Base-by-base conservation (phyloP, 1,284 basidiomycete genomes). In the Naganishia cerealis region DNA sequence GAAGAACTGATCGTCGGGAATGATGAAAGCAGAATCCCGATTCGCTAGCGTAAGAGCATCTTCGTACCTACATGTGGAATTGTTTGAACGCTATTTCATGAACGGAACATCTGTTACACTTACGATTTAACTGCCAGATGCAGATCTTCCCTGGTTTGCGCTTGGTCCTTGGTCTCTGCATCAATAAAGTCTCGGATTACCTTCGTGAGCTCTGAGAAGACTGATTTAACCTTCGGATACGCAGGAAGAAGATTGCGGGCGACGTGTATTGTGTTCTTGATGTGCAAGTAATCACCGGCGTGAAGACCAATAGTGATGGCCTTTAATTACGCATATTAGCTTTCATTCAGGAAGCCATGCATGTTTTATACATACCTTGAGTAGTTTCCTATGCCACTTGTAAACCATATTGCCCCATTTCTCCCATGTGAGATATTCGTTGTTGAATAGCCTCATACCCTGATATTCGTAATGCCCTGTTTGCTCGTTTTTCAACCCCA, bases 231-330 rank as follows among this genome's bases (percentile, higher is more conserved):
- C 39, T 90, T 76, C 18, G 94, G 94, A 81, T 94, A 95, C 57
- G 90, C 88, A 1, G 90, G 88, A 54, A 94, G 84, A 40, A 97
- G 86, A 77, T 94, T 91, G 74, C 93, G 92, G 68, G 94, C 83
- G 29, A 96, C 88, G 55, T 94, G 86, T 76, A 96, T 90, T 13
- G 91, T 86, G 76, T 97, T 97, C 79, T 94, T 93, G 67, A 95
- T 90, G 75, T 92, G 91, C 90, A 95, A 94, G 78, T 93, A 96
- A 75, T 94, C 92, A 55, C 71, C 74, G 69, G 78, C 69, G 57
- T 73, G 75, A 73, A 84, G 73, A 57, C 77, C 79, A 16, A 75
- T 75, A 24, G 73, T 71, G 66, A 82, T 75, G 38, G 79, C 73
- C 88, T 88, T 71, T 83, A 85, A 87, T 90, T 71, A 7, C 69